phyloP scores from a whole-genome alignment of 805 yeast genomes.

The Hyphopichia homilentoma region DNA sequence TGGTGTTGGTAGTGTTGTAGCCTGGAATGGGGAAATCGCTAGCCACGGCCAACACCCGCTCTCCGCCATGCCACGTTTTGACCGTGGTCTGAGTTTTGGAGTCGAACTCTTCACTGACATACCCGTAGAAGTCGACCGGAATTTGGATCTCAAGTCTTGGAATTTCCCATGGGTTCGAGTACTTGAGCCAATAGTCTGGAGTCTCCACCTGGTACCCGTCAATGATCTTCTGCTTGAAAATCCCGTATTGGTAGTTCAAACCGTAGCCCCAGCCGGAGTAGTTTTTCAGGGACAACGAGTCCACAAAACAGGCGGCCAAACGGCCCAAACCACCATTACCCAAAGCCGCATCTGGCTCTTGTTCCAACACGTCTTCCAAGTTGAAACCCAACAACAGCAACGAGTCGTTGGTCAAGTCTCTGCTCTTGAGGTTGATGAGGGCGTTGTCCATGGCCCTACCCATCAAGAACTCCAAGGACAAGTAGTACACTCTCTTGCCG shows the following conservation, averaged over 20 bases:
- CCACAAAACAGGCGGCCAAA: slow-evolving; percentile 90
- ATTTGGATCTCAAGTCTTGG: slow-evolving; percentile 81
- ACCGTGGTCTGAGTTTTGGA: slow-evolving; percentile 52
- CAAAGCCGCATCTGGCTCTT: slow-evolving; percentile 91
- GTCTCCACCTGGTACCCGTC: slow-evolving; percentile 93
- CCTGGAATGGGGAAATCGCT: slow-evolving; percentile 94
- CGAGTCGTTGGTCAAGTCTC: slow-evolving; percentile 47
- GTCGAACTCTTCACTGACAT: slow-evolving; percentile 55
- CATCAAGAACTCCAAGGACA: slow-evolving; percentile 87
- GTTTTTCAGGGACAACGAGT: slow-evolving; percentile 79
- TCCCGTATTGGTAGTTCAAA: slow-evolving; percentile 88
- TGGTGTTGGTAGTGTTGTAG: slow-evolving; percentile 74
- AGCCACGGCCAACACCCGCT: slow-evolving; percentile 84
- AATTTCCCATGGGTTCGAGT: slow-evolving; percentile 91
- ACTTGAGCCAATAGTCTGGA: slow-evolving; percentile 92
- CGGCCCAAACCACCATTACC: slow-evolving; percentile 97
- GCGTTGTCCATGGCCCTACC: slow-evolving; percentile 96
- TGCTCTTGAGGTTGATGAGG: slow-evolving; percentile 70
- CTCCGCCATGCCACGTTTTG: slow-evolving; percentile 83
- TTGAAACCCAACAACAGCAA: slow-evolving; percentile 76
- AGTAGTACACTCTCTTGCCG: slow-evolving; percentile 80
- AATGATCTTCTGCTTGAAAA: slow-evolving; percentile 82
- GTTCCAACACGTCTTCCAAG: slow-evolving; percentile 76
- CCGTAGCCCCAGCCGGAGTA: slow-evolving; percentile 98
- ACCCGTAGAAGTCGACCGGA: slow-evolving; percentile 88